phyloP scores from a whole-genome alignment of 116 monocot species.

The Trichopus zeylanicus region DNA sequence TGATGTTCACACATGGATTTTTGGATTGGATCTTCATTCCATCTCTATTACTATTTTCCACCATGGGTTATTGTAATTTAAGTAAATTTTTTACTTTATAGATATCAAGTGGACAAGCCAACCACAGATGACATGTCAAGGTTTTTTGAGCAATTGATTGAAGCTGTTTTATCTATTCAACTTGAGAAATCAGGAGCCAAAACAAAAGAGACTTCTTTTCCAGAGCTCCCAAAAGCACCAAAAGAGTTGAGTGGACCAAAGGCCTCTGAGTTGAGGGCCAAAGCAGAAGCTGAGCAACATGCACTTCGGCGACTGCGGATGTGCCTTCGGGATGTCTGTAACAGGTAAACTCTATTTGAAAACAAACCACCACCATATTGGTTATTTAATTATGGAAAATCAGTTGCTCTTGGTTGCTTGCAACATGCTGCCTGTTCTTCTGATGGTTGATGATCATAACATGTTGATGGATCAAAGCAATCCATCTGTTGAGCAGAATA shows the following conservation, averaged over 20 bases:
- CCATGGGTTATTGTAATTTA: not conserved
- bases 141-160: slow-evolving; percentile 56
- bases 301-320: slow-evolving; percentile 87
- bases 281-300: slow-evolving; percentile 91
- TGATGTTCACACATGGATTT: no score
- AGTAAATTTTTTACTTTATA: slow-evolving; percentile 13
- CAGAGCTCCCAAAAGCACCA: slow-evolving; percentile 74
- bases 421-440: not conserved
- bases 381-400: not conserved
- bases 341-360: slow-evolving; percentile 34
- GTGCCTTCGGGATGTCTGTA: slow-evolving; percentile 98
- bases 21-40: no score
- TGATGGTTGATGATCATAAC: no score
- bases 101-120: slow-evolving; percentile 78
- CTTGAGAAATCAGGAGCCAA: slow-evolving; percentile 40
- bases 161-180: slow-evolving; percentile 54
- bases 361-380: not conserved
- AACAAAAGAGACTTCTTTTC: slow-evolving; percentile 36
- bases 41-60: not conserved
- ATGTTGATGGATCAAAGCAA: no score
- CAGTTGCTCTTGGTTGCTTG: not conserved
- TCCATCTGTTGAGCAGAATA: no score
- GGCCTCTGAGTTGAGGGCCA: slow-evolving; percentile 71
- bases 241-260: slow-evolving; percentile 73
- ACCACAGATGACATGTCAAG: slow-evolving; percentile 51